These are phyloP conservation scores for Penicillium sclerotiorum DNA, from an alignment of 2,329 filamentous ascomycete species.

Conservation along the genomic window DNA sequence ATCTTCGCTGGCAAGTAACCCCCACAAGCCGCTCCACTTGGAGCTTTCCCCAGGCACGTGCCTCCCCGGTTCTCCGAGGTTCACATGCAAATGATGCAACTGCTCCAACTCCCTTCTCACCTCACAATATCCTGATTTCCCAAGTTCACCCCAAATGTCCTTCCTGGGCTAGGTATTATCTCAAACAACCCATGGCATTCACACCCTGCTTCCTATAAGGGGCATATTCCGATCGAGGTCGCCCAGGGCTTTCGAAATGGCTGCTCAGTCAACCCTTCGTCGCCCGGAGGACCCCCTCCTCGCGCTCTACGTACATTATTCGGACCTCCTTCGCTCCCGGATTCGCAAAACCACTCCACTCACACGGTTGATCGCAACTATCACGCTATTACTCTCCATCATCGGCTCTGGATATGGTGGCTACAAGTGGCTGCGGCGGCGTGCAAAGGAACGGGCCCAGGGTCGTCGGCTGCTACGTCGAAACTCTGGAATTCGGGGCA, in stretches of 20 bases:
- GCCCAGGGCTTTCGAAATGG: constrained; percentile 61
- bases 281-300: constrained; percentile 68
- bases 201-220: constrained; percentile 4
- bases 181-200: constrained; percentile 14
- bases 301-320: constrained; percentile 58
- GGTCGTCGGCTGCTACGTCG: constrained; percentile 79
- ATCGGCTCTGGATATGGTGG: constrained; percentile 77
- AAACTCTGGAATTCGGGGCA: constrained; percentile 90
- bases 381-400: constrained; percentile 76
- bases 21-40: neutral
- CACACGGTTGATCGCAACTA: constrained; percentile 72
- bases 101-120: neutral
- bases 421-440: constrained; percentile 74
- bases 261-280: constrained; percentile 81
- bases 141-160: neutral
- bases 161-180: constrained; percentile 1
- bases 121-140: neutral
- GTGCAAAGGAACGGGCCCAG: constrained; percentile 77
- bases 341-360: constrained; percentile 68
- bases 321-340: constrained; percentile 50
- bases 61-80: constrained; percentile 26
- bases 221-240: constrained; percentile 13
- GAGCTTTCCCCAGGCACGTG: constrained; percentile 25
- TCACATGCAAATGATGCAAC: constrained; percentile 32
- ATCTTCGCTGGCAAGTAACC: neutral